Conservation (phyloP, 768 basidiomycete species). For the Roridomyces roridus region DNA sequence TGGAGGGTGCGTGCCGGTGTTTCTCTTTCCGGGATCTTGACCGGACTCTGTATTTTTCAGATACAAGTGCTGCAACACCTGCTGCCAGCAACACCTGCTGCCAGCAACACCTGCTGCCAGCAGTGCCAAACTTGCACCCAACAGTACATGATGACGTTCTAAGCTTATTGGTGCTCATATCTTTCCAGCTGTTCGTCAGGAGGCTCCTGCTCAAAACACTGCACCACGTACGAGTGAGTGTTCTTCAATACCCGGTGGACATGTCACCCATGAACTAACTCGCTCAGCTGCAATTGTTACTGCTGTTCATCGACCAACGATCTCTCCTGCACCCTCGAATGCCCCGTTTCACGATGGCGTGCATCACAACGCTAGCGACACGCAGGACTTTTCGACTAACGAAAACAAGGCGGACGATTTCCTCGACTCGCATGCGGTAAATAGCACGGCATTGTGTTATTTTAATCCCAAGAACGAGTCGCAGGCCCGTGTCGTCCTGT, state of each 20-base stretch:
- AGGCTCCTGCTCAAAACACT: slow-evolving; percentile 5
- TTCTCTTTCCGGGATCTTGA: neutral
- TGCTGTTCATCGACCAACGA: slow-evolving; percentile 19
- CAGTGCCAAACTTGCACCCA: slow-evolving; percentile 19
- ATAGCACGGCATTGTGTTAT: slow-evolving; percentile 21
- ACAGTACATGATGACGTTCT: too few relatives aligned
- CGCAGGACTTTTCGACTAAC: slow-evolving; percentile 20
- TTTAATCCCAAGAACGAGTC: slow-evolving; percentile 21
- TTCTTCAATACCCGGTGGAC: too few relatives aligned
- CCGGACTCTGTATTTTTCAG: neutral
- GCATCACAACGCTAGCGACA: slow-evolving; percentile 13
- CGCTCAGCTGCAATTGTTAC: slow-evolving; percentile 21
- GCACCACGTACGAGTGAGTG: slow-evolving; percentile 9
- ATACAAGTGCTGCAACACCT: slow-evolving; percentile 21
- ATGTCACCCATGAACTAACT: too few relatives aligned
- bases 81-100: too few relatives aligned
- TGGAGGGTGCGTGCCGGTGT: slow-evolving; percentile 20
- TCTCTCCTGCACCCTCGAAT: slow-evolving; percentile 21
- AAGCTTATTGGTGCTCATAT: too few relatives aligned
- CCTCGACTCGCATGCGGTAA: slow-evolving; percentile 6
- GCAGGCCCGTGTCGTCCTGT: slow-evolving; percentile 10
- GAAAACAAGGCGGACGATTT: slow-evolving; percentile 14
- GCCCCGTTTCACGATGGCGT: slow-evolving; percentile 11
- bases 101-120: slow-evolving; percentile 22
- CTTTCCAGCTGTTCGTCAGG: slow-evolving; percentile 7